Evolutionary conservation across 2,329 filamentous ascomycete species (phyloP), one percentile per base, ranked within the genome.

Genomic region (Xylaria sp.): DNA sequence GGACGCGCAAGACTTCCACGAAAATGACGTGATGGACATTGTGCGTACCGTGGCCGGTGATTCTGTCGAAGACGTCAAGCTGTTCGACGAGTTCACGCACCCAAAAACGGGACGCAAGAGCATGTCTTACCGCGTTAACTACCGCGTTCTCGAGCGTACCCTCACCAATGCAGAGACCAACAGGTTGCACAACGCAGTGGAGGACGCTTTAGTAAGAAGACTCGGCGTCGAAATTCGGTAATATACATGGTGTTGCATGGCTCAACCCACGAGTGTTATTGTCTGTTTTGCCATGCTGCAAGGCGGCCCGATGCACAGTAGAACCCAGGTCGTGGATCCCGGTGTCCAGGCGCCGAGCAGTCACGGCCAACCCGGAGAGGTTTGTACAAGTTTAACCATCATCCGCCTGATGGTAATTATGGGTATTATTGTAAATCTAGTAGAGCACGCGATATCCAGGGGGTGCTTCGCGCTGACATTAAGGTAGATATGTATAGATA

Each of bases 11-110:
- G 81, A 82, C 73, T 93, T 97, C 77, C 95, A 98, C 78, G 94
- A 96, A 78, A 98, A 98, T 80, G 96, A 99, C 79, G 84, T 98
- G 58, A 98, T 98, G 95, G 96, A 98, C 80, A 87, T 97, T 63
- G 92, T 97, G 20, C 89, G 96, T 71, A 90, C 90, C 72, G 85
- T 95, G 53, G 92, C 89, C 10, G 94, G 94, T 57, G 92, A 97
- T 77, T 80, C 89, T 25, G 93, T 96, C 39, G 96, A 99, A 81
- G 93, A 97, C 78, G 95, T 98, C 57, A 85, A 83, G 68, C 84
- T 96, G 31, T 88, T 93, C 59, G 96, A 98, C 79, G 87, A 93
- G 77, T 99, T 98, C 79, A 89, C 87, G 54, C 94, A 98, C 79
- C 94, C 94, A 42, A 94, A 92, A 81, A 94, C 92, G 22, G 89